These are phyloP conservation scores for Paecilomyces fulvus DNA, from an alignment of 2,329 filamentous ascomycete genomes.

Conservation along the genomic window DNA sequence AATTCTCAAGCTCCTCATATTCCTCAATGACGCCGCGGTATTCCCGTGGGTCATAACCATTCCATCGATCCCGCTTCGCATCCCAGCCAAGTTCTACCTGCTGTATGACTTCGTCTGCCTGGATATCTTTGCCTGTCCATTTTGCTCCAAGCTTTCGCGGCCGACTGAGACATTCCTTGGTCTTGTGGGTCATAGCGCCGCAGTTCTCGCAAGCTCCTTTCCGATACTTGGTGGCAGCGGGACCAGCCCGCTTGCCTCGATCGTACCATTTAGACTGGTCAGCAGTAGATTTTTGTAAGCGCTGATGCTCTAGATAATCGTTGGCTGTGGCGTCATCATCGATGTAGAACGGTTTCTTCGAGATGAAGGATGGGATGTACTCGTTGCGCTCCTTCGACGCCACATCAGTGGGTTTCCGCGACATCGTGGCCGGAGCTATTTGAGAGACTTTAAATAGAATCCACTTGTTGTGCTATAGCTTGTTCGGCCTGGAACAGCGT, in stretches of 20 bases:
- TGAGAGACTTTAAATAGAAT: neutral
- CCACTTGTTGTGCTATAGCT: neutral
- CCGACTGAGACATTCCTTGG: slow-evolving; percentile 82
- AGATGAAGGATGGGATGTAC: slow-evolving; percentile 97
- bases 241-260: slow-evolving; percentile 72
- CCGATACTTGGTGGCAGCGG: slow-evolving; percentile 89
- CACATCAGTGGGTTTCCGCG: slow-evolving; percentile 44
- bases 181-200: slow-evolving; percentile 92
- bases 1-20: slow-evolving; percentile 74
- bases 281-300: slow-evolving; percentile 62
- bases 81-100: slow-evolving; percentile 89
- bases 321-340: slow-evolving; percentile 63
- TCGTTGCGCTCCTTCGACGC: slow-evolving; percentile 83
- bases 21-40: slow-evolving; percentile 83
- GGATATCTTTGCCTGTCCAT: slow-evolving; percentile 87
- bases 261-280: slow-evolving; percentile 84
- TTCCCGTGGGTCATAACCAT: slow-evolving; percentile 87
- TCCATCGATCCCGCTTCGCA: slow-evolving; percentile 95
- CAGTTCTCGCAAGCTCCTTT: slow-evolving; percentile 99
- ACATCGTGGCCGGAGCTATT: slow-evolving; percentile 20
- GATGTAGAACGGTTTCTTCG: slow-evolving; percentile 94
- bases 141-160: slow-evolving; percentile 83
- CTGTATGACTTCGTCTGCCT: slow-evolving; percentile 81
- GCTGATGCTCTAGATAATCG: slow-evolving; percentile 96
- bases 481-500: neutral